Percentiles rank a stretch among this genome's conserved stretches.
phyloP scores from a whole-genome alignment of 768 basidiomycete genomes.

The Hemileccinum rubropunctum region DNA sequence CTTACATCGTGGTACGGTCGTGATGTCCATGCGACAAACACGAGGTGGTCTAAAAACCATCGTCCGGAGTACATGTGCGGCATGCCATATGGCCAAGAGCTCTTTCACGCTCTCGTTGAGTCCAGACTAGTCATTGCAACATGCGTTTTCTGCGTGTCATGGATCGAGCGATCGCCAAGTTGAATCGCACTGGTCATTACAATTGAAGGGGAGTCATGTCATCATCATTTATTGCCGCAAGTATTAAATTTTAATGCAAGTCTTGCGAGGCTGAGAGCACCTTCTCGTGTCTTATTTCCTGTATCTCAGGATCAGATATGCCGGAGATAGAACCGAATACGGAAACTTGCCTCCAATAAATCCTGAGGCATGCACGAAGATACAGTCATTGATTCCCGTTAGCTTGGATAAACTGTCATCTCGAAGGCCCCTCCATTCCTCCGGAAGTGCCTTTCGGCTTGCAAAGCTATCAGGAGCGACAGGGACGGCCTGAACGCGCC shows the following conservation, averaged over 20 bases:
- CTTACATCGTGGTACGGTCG: conserved; percentile 23
- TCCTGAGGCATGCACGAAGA: conserved; percentile 94
- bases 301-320: conserved; percentile 12
- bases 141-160: conserved; percentile 16
- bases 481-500: conserved; percentile 94
- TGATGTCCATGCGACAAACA: conserved; percentile 32
- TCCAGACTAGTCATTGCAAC: conserved; percentile 9
- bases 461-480: conserved; percentile 79
- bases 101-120: conserved; percentile 10
- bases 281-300: conserved; percentile 91
- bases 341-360: conserved; percentile 83
- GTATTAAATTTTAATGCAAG: conserved; percentile 49
- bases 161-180: conserved; percentile 9
- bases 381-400: conserved; percentile 75
- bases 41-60: conserved; percentile 23
- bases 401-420: conserved; percentile 76
- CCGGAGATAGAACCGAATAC: not conserved
- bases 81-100: conserved; percentile 2
- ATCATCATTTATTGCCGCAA: conserved; percentile 16
- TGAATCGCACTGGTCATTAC: conserved; percentile 5
- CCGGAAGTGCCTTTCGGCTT: conserved; percentile 89
- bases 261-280: conserved; percentile 77
- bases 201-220: conserved; percentile 13
- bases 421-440: conserved; percentile 88
- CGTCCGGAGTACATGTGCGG: not conserved